Base-by-base conservation (phyloP, 129 eudicot species). In the Escallonia herrerae region DNA sequence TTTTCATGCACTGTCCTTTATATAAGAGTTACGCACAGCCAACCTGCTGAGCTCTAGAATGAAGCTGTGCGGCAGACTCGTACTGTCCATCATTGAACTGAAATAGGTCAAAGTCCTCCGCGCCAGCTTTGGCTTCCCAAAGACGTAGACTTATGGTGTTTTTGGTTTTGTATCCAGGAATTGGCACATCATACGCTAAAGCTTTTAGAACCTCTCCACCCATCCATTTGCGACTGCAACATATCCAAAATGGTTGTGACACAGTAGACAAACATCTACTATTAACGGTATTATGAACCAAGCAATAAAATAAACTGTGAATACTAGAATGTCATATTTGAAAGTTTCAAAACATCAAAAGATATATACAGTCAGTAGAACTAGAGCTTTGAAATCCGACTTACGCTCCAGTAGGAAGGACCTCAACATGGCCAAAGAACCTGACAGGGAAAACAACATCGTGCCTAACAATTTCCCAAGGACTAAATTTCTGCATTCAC, bases 141-240 rank as follows among this genome's bases (percentile, higher is more conserved):
- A 94, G 99, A 6, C 99, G 94, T 67, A 94, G 99, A 70, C 99
- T 89, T 67, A 83, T 94, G 4, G 99, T 89, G 66, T 94, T 94
- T 80, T 86, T 89, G 58, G 99, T 94, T 79, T 89, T 94, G 76
- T 89, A 94, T 64, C 99, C 99, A 3, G 99, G 99, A 81, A 94
- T 89, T 11, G 99, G 99, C 13, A 94, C 90, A 72, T 94, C 99
- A 77, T 94, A 94, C 67, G 99, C 99, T 67, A 89, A 45, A 47
- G 99, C 99, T 73, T 94, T 97, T 62, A 94, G 33, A 69, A 86
- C 86, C 73, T 94, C 99, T 64, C 99, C 99, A 60, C 84, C 97
- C 5, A 82, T 86, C 99, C 93, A 94, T 70, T 89, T 82, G 60
- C 99, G 93, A 10, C 99, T 94, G 76, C 68, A 81, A 64, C 10